Conservation (phyloP, 2,329 filamentous ascomycete genomes). For the Xylaria sp. region DNA sequence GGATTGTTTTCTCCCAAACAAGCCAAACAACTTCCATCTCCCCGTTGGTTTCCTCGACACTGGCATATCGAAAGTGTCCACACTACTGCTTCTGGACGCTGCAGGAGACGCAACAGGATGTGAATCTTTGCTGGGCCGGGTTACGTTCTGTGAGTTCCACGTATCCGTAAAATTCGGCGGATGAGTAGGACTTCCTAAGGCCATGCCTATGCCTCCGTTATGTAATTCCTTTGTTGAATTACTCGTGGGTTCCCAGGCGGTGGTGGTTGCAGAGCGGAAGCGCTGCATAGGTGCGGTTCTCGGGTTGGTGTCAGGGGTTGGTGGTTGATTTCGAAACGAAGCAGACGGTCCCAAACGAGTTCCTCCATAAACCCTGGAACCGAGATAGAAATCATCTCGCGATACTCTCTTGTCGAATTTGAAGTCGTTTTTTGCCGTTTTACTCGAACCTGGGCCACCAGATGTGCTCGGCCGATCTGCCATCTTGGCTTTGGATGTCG, state of each 20-base stretch:
- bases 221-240: slow-evolving; percentile 56
- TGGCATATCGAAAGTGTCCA: slow-evolving; percentile 41
- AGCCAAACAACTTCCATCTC: slow-evolving; percentile 69
- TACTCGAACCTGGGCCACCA: slow-evolving; percentile 50
- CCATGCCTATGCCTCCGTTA: slow-evolving; percentile 72
- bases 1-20: slow-evolving; percentile 60
- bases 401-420: slow-evolving; percentile 58
- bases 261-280: slow-evolving; percentile 48
- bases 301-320: slow-evolving; percentile 57
- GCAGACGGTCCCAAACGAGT: slow-evolving; percentile 53
- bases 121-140: slow-evolving; percentile 33
- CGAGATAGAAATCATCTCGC: slow-evolving; percentile 56
- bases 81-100: slow-evolving; percentile 39
- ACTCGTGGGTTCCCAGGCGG: slow-evolving; percentile 54
- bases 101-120: slow-evolving; percentile 38
- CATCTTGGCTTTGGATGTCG: slow-evolving; percentile 45
- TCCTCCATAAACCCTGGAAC: slow-evolving; percentile 46
- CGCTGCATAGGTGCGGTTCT: slow-evolving; percentile 47
- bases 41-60: slow-evolving; percentile 60
- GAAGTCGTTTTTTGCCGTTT: slow-evolving; percentile 44
- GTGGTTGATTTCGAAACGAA: slow-evolving; percentile 54
- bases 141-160: slow-evolving; percentile 37
- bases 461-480: slow-evolving; percentile 56
- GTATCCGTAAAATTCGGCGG: slow-evolving; percentile 48
- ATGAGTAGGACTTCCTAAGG: slow-evolving; percentile 74